Evolutionary conservation across 768 basidiomycete genomes (phyloP), one percentile per base, ranked within the genome.

Genomic region (Mycena pura): DNA sequence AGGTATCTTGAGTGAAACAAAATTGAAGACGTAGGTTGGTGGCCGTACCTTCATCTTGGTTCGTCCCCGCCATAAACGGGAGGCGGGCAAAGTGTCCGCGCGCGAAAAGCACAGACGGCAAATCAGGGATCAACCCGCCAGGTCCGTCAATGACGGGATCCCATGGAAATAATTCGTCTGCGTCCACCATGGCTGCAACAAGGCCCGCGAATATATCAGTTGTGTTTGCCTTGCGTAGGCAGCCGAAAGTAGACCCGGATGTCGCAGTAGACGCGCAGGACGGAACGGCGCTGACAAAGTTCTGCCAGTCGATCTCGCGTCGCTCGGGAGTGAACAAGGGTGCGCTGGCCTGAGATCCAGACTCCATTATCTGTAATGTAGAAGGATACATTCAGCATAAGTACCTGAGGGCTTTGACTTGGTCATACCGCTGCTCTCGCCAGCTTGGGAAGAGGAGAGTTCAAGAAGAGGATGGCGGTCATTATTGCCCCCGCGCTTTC

Each of bases 401-500:
- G 40, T 7, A 27, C n/a, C 6, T 3, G 41, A 2, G 11, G 15
- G 3, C 5, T 5, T 39, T 41, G 22, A 15, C 38, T 14, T 8
- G 8, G 19, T 46, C 76, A 45, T 66, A 77, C 77, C 1, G 69
- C 77, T 11, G 69, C 74, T 56, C 76, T 59, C 3, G 72, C 76
- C 24, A 74, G 63, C 17, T 60, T 46, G 8, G 46, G 40, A 24
- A 80, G 39, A 2, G 66, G 60, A 2, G 76, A 70, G 58, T 76
- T 73, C 28, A 81, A 63, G 55, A 73, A 73, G 5, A 79, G 75
- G 52, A 77, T 63, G 1, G 76, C 67, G 21, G 77, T 78, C 68
- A 74, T 75, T 21, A 80, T 78, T 1, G 83, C 76, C 0, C 84
- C 84, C 0, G 84, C 83, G n/a, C 76, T 79, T 64, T 84, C 75